Conservation (phyloP, 1,139 yeast species). For the Kodamaea plutei region DNA sequence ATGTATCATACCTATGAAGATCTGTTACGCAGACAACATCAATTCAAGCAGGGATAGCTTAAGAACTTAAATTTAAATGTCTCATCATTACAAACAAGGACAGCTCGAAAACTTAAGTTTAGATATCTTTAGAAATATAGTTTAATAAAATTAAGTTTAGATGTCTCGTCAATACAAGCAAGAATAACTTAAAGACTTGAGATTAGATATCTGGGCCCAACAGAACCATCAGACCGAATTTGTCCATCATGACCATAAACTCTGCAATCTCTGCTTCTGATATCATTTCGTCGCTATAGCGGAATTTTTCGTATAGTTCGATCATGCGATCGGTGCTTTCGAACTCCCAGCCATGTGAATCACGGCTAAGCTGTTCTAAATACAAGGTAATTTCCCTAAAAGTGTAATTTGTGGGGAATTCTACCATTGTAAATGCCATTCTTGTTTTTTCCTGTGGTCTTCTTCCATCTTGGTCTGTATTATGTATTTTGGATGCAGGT, state of each 20-base stretch:
- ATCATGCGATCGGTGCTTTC: slow-evolving; percentile 32
- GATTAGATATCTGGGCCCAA: too few species aligned
- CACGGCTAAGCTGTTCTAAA: slow-evolving; percentile 15
- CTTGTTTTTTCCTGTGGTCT: slow-evolving; percentile 20
- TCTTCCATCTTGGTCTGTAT: slow-evolving; percentile 1
- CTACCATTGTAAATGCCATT: slow-evolving; percentile 33
- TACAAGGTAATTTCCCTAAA: slow-evolving; percentile 43
- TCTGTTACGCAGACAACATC: too few species aligned
- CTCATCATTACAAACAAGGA: too few species aligned
- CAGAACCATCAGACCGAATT: slow-evolving; percentile 11
- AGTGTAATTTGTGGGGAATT: slow-evolving; percentile 40
- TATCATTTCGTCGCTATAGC: slow-evolving; percentile 65
- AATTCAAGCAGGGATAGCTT: too few species aligned
- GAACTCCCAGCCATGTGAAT: slow-evolving; percentile 7
- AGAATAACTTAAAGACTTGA: too few species aligned
- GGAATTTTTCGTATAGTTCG: slow-evolving; percentile 60
- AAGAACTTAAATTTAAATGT: too few species aligned
- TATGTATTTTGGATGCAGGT: too few species aligned
- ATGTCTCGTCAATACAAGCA: too few species aligned
- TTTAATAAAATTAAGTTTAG: too few species aligned
- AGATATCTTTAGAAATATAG: too few species aligned
- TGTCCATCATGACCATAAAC: slow-evolving; percentile 41
- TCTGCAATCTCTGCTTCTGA: slow-evolving; percentile 55
- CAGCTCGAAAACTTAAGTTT: too few species aligned
- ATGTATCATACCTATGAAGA: too few species aligned